Evolutionary conservation across 2,329 filamentous ascomycete genomes (phyloP), one percentile per base, ranked within the genome.

Genomic region (Eutypa lata): DNA sequence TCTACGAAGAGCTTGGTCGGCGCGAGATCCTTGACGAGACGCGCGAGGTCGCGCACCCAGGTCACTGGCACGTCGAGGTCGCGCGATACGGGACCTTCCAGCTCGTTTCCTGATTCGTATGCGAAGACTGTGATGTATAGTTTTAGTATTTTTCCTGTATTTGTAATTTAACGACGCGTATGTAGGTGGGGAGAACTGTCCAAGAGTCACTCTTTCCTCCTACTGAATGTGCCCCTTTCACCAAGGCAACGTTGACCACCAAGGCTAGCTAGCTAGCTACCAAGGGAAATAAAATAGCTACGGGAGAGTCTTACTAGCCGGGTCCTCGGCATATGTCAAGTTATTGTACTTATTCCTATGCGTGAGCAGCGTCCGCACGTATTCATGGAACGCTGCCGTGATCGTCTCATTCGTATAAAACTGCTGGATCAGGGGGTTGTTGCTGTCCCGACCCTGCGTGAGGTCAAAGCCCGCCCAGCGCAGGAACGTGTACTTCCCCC

Each of bases 91-190:
- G 72, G 68, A 0, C 76, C 76, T 7, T 68, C 64, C 5, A 79
- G 70, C 60, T 79, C 76, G 60, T 79, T 79, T 7, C 76, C 76
- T 0, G 73, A 77, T 62, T 78, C 75, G 56, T 74, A 76, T 11
- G 74, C 75, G 53, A 78, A 77, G 51, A 79, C 26, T 31, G 26
- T 31, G n/a, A n/a, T n/a, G n/a, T n/a, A n/a, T n/a, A n/a, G n/a
- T n/a, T n/a, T n/a, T n/a, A n/a, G n/a, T n/a, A n/a, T n/a, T n/a
- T n/a, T n/a, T n/a, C n/a, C n/a, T n/a, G n/a, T n/a, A n/a, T n/a
- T n/a, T n/a, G n/a, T n/a, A n/a, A n/a, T n/a, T n/a, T n/a, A n/a
- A n/a, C n/a, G n/a, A n/a, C n/a, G n/a, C n/a, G n/a, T n/a, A n/a
- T n/a, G n/a, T n/a, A n/a, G n/a, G n/a, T n/a, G n/a, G n/a, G n/a